These are phyloP conservation scores for Aspergillus campestris DNA, from an alignment of 495 filamentous ascomycete species.

Conservation along the genomic window DNA sequence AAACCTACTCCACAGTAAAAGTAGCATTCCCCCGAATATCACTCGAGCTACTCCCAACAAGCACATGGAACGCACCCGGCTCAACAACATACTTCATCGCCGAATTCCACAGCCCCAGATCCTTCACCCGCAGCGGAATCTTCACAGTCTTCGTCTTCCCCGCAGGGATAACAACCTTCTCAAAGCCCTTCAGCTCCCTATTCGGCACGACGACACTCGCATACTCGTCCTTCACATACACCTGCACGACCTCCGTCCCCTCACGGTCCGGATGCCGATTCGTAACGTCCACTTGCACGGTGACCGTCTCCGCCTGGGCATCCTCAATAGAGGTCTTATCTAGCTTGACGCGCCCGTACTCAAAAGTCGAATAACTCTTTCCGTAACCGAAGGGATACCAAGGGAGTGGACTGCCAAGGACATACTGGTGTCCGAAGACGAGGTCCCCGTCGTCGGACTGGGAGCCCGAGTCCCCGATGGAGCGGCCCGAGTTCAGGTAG, in stretches of 20 bases:
- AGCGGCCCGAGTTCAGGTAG: conserved; percentile 57
- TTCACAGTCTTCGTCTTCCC: conserved; percentile 49
- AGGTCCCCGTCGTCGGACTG: conserved; percentile 48
- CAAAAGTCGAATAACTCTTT: conserved; percentile 56
- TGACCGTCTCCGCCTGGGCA: conserved; percentile 37
- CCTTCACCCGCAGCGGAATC: conserved; percentile 41
- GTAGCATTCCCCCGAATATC: conserved; percentile 49
- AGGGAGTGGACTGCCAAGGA: conserved; percentile 47
- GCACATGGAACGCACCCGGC: conserved; percentile 52
- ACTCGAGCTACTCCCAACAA: conserved; percentile 46
- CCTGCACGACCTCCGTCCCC: conserved; percentile 60
- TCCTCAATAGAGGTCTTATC: conserved; percentile 36
- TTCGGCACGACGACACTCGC: conserved; percentile 58
- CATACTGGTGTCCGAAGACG: conserved; percentile 58
- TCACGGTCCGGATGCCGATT: conserved; percentile 46
- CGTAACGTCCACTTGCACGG: conserved; percentile 46
- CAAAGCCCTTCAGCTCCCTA: conserved; percentile 57
- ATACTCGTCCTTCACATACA: conserved; percentile 55
- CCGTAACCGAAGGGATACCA: conserved; percentile 64
- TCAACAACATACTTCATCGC: conserved; percentile 62
- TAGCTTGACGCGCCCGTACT: conserved; percentile 41
- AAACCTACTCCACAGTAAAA: conserved; percentile 41
- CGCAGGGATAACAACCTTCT: conserved; percentile 54
- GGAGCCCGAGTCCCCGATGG: conserved; percentile 38
- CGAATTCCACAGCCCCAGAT: conserved; percentile 53